phyloP scores from a whole-genome alignment of 2,329 filamentous ascomycete genomes.

The Alternaria sp. region DNA sequence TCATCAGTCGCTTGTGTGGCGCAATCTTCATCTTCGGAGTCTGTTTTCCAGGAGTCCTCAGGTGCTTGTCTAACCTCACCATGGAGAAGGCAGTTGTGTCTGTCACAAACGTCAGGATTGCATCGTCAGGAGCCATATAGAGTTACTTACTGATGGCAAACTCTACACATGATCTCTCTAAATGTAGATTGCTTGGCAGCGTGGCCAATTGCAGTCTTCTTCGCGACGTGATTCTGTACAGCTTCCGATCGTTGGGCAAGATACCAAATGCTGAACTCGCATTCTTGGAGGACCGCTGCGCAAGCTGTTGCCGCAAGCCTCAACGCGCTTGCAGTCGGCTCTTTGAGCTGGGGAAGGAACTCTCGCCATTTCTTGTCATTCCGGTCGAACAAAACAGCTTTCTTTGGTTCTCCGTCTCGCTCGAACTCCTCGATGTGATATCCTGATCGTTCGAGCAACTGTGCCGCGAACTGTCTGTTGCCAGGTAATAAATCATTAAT shows the following conservation, averaged over 20 bases:
- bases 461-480: constrained; percentile 15
- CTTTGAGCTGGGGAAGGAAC: constrained; percentile 44
- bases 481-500: constrained; percentile 22
- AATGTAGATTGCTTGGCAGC: constrained; percentile 26
- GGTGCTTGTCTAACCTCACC: constrained; percentile 51
- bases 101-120: constrained; percentile 19
- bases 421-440: constrained; percentile 35
- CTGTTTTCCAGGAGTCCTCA: constrained; percentile 19
- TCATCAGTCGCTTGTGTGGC: constrained; percentile 13
- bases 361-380: constrained; percentile 40
- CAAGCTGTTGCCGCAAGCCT: constrained; percentile 50
- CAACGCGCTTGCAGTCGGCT: constrained; percentile 32
- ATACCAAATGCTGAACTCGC: constrained; percentile 54
- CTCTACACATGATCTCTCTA: constrained; percentile 36
- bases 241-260: constrained; percentile 45
- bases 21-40: constrained; percentile 11
- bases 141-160: constrained; percentile 45
- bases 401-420: constrained; percentile 20
- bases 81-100: constrained; percentile 54
- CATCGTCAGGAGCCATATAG: background rate
- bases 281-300: constrained; percentile 47
- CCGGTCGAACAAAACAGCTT: constrained; percentile 34
- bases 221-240: constrained; percentile 18
- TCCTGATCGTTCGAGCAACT: constrained; percentile 32
- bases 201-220: constrained; percentile 14